Percentiles rank a stretch among this genome's conserved stretches.
phyloP scores from a whole-genome alignment of 2,329 filamentous ascomycete genomes.

The Alternaria brassicicola region DNA sequence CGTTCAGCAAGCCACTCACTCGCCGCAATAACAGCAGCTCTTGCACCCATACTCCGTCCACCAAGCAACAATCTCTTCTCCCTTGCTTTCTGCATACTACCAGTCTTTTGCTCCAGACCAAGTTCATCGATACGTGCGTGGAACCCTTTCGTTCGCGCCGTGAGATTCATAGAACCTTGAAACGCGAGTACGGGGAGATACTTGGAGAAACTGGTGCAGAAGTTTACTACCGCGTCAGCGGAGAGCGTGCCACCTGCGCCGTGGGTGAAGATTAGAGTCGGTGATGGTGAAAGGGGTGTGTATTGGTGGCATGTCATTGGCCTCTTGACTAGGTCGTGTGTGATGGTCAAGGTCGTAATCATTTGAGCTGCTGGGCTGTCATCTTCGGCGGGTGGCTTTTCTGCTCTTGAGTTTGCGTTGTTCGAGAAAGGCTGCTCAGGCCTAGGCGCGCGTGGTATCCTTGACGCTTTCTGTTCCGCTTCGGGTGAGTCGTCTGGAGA shows the following conservation, averaged over 20 bases:
- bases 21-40: constrained; percentile 51
- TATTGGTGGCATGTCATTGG: constrained; percentile 32
- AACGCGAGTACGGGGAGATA: constrained; percentile 40
- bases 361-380: not conserved
- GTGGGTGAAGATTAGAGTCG: constrained; percentile 52
- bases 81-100: rapidly evolving
- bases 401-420: not conserved
- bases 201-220: constrained; percentile 46
- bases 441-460: rapidly evolving
- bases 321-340: constrained; percentile 23
- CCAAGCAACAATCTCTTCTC: constrained; percentile 34
- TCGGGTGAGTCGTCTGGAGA: not conserved
- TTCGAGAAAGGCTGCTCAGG: not conserved
- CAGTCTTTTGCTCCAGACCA: not conserved
- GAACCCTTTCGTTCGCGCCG: constrained; percentile 47
- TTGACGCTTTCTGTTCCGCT: not conserved
- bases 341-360: constrained; percentile 15
- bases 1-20: not conserved
- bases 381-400: not conserved
- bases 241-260: constrained; percentile 53
- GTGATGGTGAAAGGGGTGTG: not conserved
- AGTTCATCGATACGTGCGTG: constrained; percentile 42
- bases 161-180: constrained; percentile 52
- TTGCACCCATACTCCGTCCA: constrained; percentile 54
- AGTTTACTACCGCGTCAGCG: constrained; percentile 48